Evolutionary conservation across 192 early-diverging fungal genomes (phyloP).

Genomic region (Chytriomyces sp.): DNA sequence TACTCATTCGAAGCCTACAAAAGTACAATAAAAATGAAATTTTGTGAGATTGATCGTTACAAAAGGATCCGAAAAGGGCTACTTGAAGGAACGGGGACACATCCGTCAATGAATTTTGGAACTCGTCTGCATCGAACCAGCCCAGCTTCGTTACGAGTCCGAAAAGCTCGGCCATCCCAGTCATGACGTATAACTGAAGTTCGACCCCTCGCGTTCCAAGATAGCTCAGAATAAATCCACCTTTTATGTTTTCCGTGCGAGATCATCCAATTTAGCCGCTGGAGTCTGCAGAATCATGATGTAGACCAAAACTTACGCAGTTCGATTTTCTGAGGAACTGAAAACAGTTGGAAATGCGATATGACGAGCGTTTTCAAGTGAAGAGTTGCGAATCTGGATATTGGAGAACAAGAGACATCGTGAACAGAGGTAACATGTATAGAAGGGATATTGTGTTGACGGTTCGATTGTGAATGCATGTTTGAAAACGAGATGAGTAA

Average conservation of each 20-base stretch:
- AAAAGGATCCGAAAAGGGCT: neutral
- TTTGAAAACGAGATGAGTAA: neutral
- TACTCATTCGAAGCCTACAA: constrained; percentile 60
- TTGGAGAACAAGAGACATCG: constrained; percentile 30
- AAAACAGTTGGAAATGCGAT: constrained; percentile 63
- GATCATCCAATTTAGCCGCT: neutral
- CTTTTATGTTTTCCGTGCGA: constrained; percentile 20
- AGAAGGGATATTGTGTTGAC: neutral
- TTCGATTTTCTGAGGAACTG: constrained; percentile 53
- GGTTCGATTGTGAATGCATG: constrained; percentile 10
- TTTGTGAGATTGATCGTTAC: neutral
- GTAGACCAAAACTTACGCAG: constrained; percentile 51
- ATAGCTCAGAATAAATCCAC: constrained; percentile 67
- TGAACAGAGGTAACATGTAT: neutral
- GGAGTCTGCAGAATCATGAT: too few species aligned
- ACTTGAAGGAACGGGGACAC: constrained; percentile 38
- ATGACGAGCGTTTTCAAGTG: constrained; percentile 64
- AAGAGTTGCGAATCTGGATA: constrained; percentile 52
- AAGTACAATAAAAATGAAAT: neutral
- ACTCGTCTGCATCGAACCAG: constrained; percentile 77
- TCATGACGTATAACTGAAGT: constrained; percentile 59
- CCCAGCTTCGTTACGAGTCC: constrained; percentile 69
- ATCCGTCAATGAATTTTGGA: constrained; percentile 53
- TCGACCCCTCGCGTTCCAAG: constrained; percentile 28
- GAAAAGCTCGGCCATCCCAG: constrained; percentile 65